Percentiles rank a stretch among this genome's conserved stretches.
Conservation (phyloP, 192 early-diverging fungal genomes). For the Entomortierella lignicola region DNA sequence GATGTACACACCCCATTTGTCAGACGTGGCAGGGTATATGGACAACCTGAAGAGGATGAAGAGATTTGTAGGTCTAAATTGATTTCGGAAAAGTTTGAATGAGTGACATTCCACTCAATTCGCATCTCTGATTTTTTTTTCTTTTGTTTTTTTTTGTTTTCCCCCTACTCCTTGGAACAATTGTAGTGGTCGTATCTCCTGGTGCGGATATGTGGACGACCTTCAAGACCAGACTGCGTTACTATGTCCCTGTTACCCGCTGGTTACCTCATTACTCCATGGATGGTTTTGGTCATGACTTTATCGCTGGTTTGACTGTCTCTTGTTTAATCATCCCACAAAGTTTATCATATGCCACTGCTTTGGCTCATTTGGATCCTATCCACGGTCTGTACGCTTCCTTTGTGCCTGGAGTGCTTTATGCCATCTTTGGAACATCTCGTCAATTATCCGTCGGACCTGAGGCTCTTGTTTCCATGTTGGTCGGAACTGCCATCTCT, state of each 20-base stretch:
- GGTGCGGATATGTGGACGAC: slow-evolving; percentile 51
- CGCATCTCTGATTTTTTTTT: neutral
- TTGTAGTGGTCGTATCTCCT: slow-evolving; percentile 14
- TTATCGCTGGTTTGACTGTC: slow-evolving; percentile 89
- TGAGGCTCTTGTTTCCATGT: slow-evolving; percentile 91
- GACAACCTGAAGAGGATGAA: slow-evolving; percentile 43
- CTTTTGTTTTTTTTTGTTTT: neutral
- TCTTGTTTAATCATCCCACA: slow-evolving; percentile 81
- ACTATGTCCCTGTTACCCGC: slow-evolving; percentile 93
- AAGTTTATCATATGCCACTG: slow-evolving; percentile 89
- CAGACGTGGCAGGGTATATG: slow-evolving; percentile 42
- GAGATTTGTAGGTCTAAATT: slow-evolving; percentile 32
- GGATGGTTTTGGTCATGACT: slow-evolving; percentile 73
- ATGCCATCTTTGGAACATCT: slow-evolving; percentile 93
- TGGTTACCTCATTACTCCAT: slow-evolving; percentile 90
- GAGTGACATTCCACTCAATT: neutral
- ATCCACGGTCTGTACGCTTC: slow-evolving; percentile 94
- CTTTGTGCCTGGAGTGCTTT: slow-evolving; percentile 85
- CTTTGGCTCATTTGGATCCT: slow-evolving; percentile 84
- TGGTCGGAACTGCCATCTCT: slow-evolving; percentile 73
- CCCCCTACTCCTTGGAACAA: neutral
- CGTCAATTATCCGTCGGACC: slow-evolving; percentile 95
- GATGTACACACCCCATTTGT: slow-evolving; percentile 49
- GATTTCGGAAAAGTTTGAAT: neutral
- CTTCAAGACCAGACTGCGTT: slow-evolving; percentile 77